Evolutionary conservation across 2,329 filamentous ascomycete genomes (phyloP), one percentile per base, ranked within the genome.

Genomic region (Pyrenophora seminiperda): DNA sequence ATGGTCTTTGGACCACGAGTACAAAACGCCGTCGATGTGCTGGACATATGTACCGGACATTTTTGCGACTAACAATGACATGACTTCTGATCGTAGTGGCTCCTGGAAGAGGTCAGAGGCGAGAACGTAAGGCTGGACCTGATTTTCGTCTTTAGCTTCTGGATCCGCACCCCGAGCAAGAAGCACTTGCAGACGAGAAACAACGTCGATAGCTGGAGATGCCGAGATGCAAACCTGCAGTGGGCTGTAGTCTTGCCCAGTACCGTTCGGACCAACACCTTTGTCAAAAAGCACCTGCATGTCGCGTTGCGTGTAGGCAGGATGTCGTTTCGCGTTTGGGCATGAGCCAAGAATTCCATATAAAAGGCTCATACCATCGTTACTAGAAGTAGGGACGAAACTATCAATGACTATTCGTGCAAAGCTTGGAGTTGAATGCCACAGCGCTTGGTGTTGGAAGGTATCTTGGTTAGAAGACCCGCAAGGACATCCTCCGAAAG

Each of bases 371-470:
- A 47, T 40, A 3, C 65, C 66, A 40, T 63, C 65, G 1, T 41
- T 50, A 3, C 40, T 48, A 0, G 54, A 42, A 1, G 22, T 43
- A 0, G 52, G 45, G 5, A 48, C 29, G 9, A 62, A 58, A 20
- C 50, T 59, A 11, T 69, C 65, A 9, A 72, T 41, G 3, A 69
- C 27, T 15, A 63, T 52, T 7, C 62, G 60, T 3, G 65, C 62
- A 14, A 63, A 22, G 11, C 30, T 43, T 7, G 67, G 65, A 6
- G 66, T 63, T 0, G 66, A 62, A 50, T 73, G 70, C 68, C 68
- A 73, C 5, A 73, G 41, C 0, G 61, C 44, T 36, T 73, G 70
- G 32, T 73, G 70, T 33, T 61, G 48, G 29, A 72, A 71, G 0
- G 61, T 68, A 3, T 56, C 45, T 17, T 56, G 50, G 2, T 51